Conservation (phyloP, 2,329 filamentous ascomycete species). For the Lachnellula cervina region DNA sequence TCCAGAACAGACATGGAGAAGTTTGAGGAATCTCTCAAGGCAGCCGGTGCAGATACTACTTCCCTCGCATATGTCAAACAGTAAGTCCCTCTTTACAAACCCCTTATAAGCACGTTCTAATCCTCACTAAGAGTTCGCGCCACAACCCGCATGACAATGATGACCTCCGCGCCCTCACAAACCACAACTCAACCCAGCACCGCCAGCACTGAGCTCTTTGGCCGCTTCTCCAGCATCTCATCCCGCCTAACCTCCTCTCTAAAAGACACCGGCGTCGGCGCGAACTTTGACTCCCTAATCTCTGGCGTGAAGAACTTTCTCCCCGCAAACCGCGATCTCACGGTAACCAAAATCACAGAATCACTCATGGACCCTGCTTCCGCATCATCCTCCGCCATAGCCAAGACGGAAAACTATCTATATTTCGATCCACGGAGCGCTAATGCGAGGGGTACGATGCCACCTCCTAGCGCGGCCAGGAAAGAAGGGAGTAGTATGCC, state of each 20-base stretch:
- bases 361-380: conserved; percentile 94
- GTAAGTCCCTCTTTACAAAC: conserved; percentile 43
- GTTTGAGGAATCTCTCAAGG: conserved; percentile 78
- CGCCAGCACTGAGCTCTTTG: conserved; percentile 74
- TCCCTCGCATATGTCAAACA: conserved; percentile 82
- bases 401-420: conserved; percentile 92
- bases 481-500: conserved; percentile 41
- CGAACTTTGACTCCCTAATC: conserved; percentile 90
- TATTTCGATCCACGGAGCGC: conserved; percentile 96
- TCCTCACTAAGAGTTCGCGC: conserved; percentile 66
- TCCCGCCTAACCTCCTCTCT: conserved; percentile 89
- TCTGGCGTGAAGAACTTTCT: conserved; percentile 97
- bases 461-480: conserved; percentile 63
- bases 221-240: conserved; percentile 86
- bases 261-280: conserved; percentile 78
- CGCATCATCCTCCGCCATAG: conserved; percentile 85
- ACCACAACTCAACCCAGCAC: conserved; percentile 50
- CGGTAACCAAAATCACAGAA: conserved; percentile 95
- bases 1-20: conserved; percentile 75
- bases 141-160: conserved; percentile 96
- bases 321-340: conserved; percentile 92
- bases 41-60: conserved; percentile 69
- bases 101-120: conserved; percentile 5
- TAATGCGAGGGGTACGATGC: conserved; percentile 88
- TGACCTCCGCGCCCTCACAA: conserved; percentile 70